phyloP scores from a whole-genome alignment of 139 green algal genomes.

The Zygnema circumcarinatum region DNA sequence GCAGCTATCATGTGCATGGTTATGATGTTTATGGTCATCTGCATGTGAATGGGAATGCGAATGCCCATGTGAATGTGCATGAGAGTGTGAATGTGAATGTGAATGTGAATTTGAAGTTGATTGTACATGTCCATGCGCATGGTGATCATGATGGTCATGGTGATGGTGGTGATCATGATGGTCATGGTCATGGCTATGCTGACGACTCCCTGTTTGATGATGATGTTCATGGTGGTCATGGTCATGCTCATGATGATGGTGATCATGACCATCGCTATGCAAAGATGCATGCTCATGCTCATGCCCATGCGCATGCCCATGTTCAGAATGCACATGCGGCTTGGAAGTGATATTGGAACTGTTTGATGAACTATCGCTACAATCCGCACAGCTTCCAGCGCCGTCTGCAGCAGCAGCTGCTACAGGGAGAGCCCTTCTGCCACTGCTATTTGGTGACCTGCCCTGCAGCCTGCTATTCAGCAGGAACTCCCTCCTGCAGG shows the following conservation, averaged over 20 bases:
- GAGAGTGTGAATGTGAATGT: conserved; percentile 15
- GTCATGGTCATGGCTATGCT: conserved; percentile 44
- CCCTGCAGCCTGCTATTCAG: background rate
- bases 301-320: background rate
- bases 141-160: conserved; percentile 38
- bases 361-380: background rate
- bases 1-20: conserved; percentile 29
- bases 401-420: background rate
- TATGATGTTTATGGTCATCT: conserved; percentile 43
- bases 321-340: background rate
- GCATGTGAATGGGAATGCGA: conserved; percentile 28
- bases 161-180: conserved; percentile 48
- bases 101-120: background rate
- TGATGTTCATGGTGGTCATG: conserved; percentile 35
- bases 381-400: too few species aligned
- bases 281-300: background rate
- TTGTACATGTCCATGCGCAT: conserved; percentile 22
- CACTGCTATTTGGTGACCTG: background rate
- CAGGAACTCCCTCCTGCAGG: background rate
- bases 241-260: conserved; percentile 43
- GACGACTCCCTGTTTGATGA: conserved; percentile 11
- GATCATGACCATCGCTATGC: conserved; percentile 33
- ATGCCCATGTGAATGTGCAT: conserved; percentile 23
- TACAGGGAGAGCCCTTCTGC: background rate
- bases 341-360: background rate